A percentile compares a stretch with the other conserved stretches of the same genome.
phyloP scores from a whole-genome alignment of 2,329 filamentous ascomycete species.

The Tolypocladium ophioglossoides region DNA sequence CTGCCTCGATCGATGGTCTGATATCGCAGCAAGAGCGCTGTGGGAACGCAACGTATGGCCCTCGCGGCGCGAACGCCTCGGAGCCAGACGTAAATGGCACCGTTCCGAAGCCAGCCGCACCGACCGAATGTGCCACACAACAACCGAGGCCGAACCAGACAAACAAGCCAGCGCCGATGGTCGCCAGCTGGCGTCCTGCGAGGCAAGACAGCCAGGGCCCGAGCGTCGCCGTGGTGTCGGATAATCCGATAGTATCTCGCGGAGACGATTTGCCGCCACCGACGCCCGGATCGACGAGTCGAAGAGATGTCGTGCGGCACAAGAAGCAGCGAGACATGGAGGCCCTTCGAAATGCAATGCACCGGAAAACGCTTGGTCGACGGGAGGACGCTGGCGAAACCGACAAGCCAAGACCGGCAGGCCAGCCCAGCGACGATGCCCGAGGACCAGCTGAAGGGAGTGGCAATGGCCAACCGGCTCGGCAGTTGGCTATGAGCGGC shows the following conservation, averaged over 20 bases:
- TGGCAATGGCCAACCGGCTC: background rate
- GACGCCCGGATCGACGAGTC: slow-evolving; percentile 12
- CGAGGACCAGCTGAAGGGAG: background rate
- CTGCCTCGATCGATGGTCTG: slow-evolving; percentile 12
- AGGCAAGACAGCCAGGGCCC: background rate
- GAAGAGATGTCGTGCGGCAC: slow-evolving; percentile 27
- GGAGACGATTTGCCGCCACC: slow-evolving; percentile 7
- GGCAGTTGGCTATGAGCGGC: slow-evolving; percentile 17
- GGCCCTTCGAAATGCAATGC: slow-evolving; percentile 14
- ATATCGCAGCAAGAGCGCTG: slow-evolving; percentile 5
- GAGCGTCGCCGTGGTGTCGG: slow-evolving; percentile 3
- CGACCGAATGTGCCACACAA: background rate
- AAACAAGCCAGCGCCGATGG: background rate
- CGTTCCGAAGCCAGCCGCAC: background rate
- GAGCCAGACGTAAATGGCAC: background rate
- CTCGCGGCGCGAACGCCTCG: background rate
- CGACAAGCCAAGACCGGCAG: background rate
- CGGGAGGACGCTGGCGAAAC: background rate
- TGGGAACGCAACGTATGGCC: background rate
- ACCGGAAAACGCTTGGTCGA: slow-evolving; percentile 7
- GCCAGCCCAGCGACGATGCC: background rate
- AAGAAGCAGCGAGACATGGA: slow-evolving; percentile 30
- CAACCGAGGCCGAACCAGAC: background rate
- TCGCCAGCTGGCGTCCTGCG: background rate
- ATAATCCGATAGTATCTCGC: slow-evolving; percentile 9